A percentile compares a stretch with the other conserved stretches of the same genome.
Conservation (phyloP, 1,139 yeast species). For the Pichia cactophila region DNA sequence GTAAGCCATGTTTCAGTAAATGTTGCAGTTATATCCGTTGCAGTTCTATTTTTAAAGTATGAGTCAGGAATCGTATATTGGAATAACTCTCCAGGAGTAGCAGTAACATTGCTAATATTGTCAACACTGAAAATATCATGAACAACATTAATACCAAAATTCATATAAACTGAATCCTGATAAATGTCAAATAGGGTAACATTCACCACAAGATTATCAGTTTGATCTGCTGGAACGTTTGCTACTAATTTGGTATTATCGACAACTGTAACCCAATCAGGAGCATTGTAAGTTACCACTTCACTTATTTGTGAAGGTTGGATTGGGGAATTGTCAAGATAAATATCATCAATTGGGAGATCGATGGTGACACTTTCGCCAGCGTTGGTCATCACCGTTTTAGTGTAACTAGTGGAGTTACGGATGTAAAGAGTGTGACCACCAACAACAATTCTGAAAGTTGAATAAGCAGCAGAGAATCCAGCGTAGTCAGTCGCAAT, state of each 20-base stretch:
- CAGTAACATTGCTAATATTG: slow-evolving; percentile 51
- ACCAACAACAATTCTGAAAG: slow-evolving; percentile 72
- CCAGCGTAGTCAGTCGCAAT: slow-evolving; percentile 77
- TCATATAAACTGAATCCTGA: slow-evolving; percentile 56
- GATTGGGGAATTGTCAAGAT: slow-evolving; percentile 52
- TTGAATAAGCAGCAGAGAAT: slow-evolving; percentile 62
- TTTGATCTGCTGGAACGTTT: slow-evolving; percentile 43
- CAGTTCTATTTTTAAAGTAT: slow-evolving; percentile 45
- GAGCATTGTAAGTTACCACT: slow-evolving; percentile 42
- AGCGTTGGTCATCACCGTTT: slow-evolving; percentile 60
- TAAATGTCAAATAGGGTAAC: slow-evolving; percentile 54
- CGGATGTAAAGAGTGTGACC: slow-evolving; percentile 73
- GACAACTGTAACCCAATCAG: slow-evolving; percentile 53
- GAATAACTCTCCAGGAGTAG: slow-evolving; percentile 55
- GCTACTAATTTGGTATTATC: slow-evolving; percentile 46
- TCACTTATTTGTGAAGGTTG: slow-evolving; percentile 45
- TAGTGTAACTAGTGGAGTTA: slow-evolving; percentile 36
- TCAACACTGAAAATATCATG: slow-evolving; percentile 48
- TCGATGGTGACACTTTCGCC: slow-evolving; percentile 45
- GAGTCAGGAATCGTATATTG: slow-evolving; percentile 45
- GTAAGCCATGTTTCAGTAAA: slow-evolving; percentile 55
- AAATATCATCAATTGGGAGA: slow-evolving; percentile 54
- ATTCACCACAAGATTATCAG: slow-evolving; percentile 37
- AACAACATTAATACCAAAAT: slow-evolving; percentile 42
- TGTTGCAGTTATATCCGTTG: slow-evolving; percentile 43